phyloP scores from a whole-genome alignment of 768 basidiomycete genomes.

The Phaeotremella fagi region DNA sequence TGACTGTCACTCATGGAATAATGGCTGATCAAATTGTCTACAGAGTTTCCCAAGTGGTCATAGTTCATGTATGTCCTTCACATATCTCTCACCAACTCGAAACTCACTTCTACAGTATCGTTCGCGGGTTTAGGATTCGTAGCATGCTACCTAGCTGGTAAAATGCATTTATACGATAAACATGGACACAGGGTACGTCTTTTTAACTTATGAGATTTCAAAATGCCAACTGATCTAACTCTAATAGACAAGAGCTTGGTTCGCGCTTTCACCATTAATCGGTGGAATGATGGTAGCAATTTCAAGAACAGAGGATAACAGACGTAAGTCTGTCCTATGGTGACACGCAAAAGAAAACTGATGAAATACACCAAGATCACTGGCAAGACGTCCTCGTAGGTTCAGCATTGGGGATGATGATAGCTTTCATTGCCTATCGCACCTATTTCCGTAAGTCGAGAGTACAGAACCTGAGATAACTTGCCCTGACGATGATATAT shows the following conservation, averaged over 20 bases:
- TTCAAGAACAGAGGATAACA: slow-evolving; percentile 84
- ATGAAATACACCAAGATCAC: slow-evolving; percentile 65
- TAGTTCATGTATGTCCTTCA: slow-evolving; percentile 64
- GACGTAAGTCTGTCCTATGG: slow-evolving; percentile 58
- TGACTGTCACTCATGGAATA: neutral
- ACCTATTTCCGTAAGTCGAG: slow-evolving; percentile 43
- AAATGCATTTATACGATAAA: slow-evolving; percentile 81
- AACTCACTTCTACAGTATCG: slow-evolving; percentile 57
- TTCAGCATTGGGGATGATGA: slow-evolving; percentile 63
- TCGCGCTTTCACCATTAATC: slow-evolving; percentile 68
- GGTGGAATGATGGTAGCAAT: slow-evolving; percentile 58
- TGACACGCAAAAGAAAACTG: no score
- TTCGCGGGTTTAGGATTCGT: slow-evolving; percentile 91
- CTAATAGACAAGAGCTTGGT: slow-evolving; percentile 59
- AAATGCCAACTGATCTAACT: slow-evolving; percentile 1
- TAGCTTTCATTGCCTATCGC: slow-evolving; percentile 50
- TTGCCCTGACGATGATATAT: neutral
- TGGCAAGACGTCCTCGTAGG: slow-evolving; percentile 88
- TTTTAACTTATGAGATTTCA: no score
- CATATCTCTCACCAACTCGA: neutral
- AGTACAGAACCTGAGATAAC: neutral
- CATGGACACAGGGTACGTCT: slow-evolving; percentile 58
- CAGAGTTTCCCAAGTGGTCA: slow-evolving; percentile 85
- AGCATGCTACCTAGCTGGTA: slow-evolving; percentile 81
- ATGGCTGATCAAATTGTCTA: neutral